Evolutionary conservation across 2,329 filamentous ascomycete species (phyloP), one percentile per base, ranked within the genome.

Genomic region (Alternaria angustiovoidea): DNA sequence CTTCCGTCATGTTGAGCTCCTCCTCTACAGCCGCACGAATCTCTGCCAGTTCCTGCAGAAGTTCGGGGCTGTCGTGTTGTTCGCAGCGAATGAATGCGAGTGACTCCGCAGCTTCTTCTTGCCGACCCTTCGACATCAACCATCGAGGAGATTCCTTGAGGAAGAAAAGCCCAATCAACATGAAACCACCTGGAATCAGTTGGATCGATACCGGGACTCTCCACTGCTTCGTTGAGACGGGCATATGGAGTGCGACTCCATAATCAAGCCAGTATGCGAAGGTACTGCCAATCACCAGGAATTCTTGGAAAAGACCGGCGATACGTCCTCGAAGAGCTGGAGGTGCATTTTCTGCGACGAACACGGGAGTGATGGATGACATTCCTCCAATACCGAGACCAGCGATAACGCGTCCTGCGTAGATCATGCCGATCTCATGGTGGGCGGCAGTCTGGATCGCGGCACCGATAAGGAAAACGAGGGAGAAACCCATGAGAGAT

Each of bases 1-100:
- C 49, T 57, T 68, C 85, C 81, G 77, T 90, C 89, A 18, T 87
- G 80, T 63, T 92, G 89, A 93, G 80, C 12, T 91, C 89, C 16
- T 85, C 83, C 52, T 93, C 90, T 62, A 94, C 89, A 63, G 85
- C 88, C 57, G 84, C 83, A 24, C 57, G 53, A 20, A 94, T 82
- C 76, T 94, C 91, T 74, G 94, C 90, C 1, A 89, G 6, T 84
- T 81, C 0, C 79, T 73, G 8, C 81, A 74, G 2, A 90, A 83
- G 51, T 88, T 85, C 57, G 4, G 53, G n/a, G 22, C 47, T 60
- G 16, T 60, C 57, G 22, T 47, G 46, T 20, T 34, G 36, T 14
- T 60, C 57, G 36, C 57, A 60, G 20, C 57, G 53, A 30, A 60
- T 60, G 47, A 57, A 60, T 5, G 53, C 54, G 14, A 41, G 88